Evolutionary conservation across 306 rosid genomes (phyloP).

Genomic region (Cicer cuneatum): DNA sequence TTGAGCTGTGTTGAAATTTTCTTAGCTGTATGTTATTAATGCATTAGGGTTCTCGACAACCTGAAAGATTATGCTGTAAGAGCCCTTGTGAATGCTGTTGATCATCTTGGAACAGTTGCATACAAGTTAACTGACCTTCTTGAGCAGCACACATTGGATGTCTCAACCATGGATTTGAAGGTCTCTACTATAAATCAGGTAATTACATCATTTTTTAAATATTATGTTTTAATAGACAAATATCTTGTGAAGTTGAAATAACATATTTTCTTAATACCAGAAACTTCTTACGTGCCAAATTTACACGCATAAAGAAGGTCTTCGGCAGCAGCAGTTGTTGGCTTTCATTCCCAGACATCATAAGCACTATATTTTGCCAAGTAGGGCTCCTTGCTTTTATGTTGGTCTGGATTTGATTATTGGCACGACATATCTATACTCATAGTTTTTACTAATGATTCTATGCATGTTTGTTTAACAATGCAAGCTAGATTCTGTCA

Average conservation of each 20-base stretch:
- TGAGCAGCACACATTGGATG: constrained; percentile 83
- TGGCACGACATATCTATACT: constrained; percentile 26
- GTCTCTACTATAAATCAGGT: constrained; percentile 86
- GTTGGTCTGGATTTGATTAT: constrained; percentile 45
- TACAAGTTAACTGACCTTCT: constrained; percentile 92
- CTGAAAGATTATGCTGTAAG: constrained; percentile 92
- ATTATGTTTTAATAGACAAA: constrained; percentile 19
- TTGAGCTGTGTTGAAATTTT: constrained; percentile 24
- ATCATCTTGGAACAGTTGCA: constrained; percentile 98
- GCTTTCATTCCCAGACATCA: constrained; percentile 95
- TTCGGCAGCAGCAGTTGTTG: constrained; percentile 88
- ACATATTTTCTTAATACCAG: constrained; percentile 54
- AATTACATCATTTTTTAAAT: constrained; percentile 25
- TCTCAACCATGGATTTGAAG: constrained; percentile 79
- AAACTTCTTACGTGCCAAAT: constrained; percentile 83
- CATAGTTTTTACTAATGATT: constrained; percentile 36
- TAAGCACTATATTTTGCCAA: constrained; percentile 95
- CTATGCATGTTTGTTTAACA: constrained; percentile 37
- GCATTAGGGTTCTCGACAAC: constrained; percentile 84
- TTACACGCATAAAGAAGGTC: constrained; percentile 80
- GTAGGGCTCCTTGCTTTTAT: constrained; percentile 55
- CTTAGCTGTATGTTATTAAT: constrained; percentile 29
- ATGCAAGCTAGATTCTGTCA: constrained; percentile 69
- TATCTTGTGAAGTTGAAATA: constrained; percentile 42
- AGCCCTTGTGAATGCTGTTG: constrained; percentile 97